These are phyloP conservation scores for Fomitopsis serialis DNA, from an alignment of 768 basidiomycete species.

Conservation along the genomic window DNA sequence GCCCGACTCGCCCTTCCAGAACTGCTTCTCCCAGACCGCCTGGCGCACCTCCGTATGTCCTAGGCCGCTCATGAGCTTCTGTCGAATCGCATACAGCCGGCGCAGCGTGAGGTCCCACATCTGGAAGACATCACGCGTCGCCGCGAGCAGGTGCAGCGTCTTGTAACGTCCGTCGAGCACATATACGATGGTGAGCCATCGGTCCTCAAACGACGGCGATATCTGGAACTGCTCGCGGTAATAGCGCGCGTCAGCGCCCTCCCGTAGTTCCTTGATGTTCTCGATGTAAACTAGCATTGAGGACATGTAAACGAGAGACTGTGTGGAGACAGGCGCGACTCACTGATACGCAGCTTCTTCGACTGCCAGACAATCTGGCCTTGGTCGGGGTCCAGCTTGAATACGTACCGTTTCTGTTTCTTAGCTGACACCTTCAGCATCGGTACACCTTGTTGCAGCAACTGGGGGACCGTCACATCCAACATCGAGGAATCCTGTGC, in stretches of 20 bases:
- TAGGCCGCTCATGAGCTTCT: slow-evolving; percentile 63
- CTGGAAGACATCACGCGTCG: slow-evolving; percentile 54
- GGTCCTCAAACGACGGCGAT: slow-evolving; percentile 52
- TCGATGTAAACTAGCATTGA: slow-evolving; percentile 67
- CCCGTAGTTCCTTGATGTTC: slow-evolving; percentile 81
- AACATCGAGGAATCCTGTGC: slow-evolving; percentile 7
- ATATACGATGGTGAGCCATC: slow-evolving; percentile 87
- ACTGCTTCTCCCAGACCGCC: slow-evolving; percentile 73
- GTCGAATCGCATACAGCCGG: slow-evolving; percentile 58
- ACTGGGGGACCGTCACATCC: slow-evolving; percentile 49
- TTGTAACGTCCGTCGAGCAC: slow-evolving; percentile 75
- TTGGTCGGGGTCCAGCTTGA: slow-evolving; percentile 73
- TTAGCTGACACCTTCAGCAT: slow-evolving; percentile 84
- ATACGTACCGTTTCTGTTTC: slow-evolving; percentile 65
- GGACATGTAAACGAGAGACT: not conserved
- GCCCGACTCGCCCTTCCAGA: slow-evolving; percentile 61
- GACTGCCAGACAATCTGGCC: slow-evolving; percentile 80
- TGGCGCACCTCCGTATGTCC: slow-evolving; percentile 61
- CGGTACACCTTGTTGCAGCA: slow-evolving; percentile 56
- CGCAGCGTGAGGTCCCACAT: slow-evolving; percentile 61
- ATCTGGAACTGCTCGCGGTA: slow-evolving; percentile 69
- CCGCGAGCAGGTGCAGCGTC: slow-evolving; percentile 79
- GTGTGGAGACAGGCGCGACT: slow-evolving; percentile 21
- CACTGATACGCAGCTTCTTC: slow-evolving; percentile 61
- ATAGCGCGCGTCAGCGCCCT: slow-evolving; percentile 62